Conservation (phyloP, 495 filamentous ascomycete species). For the Penicillium ochrochloron region DNA sequence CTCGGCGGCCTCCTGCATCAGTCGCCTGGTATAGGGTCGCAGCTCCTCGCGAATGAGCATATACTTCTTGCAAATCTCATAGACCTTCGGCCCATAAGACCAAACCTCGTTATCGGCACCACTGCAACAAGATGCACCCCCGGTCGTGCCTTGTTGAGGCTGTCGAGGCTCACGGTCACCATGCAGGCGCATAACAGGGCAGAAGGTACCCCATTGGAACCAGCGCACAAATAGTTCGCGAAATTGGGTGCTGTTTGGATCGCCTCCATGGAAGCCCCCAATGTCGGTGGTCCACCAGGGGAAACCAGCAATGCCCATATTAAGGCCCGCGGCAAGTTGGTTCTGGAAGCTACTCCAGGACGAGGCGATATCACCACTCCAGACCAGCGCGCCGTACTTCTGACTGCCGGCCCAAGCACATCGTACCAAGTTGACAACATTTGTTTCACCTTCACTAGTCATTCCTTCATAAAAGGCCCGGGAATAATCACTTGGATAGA, state of each 20-base stretch:
- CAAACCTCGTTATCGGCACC: conserved; percentile 4
- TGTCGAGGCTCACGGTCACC: conserved; percentile 57
- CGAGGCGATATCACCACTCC: conserved; percentile 62
- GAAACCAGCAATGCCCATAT: conserved; percentile 61
- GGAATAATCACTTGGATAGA: conserved; percentile 58
- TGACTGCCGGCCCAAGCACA: conserved; percentile 65
- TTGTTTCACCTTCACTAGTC: conserved; percentile 45
- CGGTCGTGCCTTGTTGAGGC: conserved; percentile 6
- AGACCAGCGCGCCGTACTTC: conserved; percentile 61
- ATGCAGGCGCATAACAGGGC: conserved; percentile 63
- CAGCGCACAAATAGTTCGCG: conserved; percentile 62
- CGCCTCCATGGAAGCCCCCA: conserved; percentile 63
- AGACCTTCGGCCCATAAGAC: conserved; percentile 8
- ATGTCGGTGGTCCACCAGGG: conserved; percentile 66
- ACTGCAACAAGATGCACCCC: conserved; percentile 7
- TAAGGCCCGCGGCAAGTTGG: conserved; percentile 60
- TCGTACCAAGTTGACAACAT: conserved; percentile 60
- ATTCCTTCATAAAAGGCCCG: conserved; percentile 60
- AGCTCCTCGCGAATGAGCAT: conserved; percentile 9
- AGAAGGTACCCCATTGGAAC: conserved; percentile 66
- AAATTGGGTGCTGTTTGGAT: conserved; percentile 53
- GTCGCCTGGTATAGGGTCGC: conserved; percentile 2
- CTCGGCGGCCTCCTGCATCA: conserved; percentile 7
- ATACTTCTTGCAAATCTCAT: conserved; percentile 9
- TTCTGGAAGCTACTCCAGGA: conserved; percentile 58